A percentile compares a stretch with the other conserved stretches of the same genome.
Evolutionary conservation across 1,284 basidiomycete species (phyloP).

Genomic region (Fomes fomentarius): DNA sequence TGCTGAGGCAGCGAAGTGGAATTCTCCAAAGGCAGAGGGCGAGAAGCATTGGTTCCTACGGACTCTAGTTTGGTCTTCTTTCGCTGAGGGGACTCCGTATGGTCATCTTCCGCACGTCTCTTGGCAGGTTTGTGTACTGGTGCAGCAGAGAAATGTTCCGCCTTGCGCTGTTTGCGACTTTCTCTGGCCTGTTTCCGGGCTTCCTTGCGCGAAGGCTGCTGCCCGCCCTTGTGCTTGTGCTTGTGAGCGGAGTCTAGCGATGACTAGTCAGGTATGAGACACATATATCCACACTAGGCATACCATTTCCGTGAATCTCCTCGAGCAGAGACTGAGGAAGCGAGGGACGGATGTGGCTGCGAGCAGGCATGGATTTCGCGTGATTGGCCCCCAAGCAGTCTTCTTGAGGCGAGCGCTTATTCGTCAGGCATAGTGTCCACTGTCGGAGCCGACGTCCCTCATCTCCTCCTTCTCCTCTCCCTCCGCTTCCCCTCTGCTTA

Average conservation of each 20-base stretch:
- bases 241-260: constrained; percentile 15
- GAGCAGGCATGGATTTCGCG: constrained; percentile 28
- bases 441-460: too few relatives aligned
- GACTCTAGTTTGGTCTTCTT: constrained; percentile 45
- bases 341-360: constrained; percentile 25
- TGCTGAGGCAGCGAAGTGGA: background rate
- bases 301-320: constrained; percentile 29
- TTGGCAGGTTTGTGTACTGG: constrained; percentile 32
- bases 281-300: background rate
- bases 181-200: constrained; percentile 62
- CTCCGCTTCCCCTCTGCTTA: constrained; percentile 1
- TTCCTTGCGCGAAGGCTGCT: constrained; percentile 58
- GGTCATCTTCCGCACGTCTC: constrained; percentile 41
- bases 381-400: background rate
- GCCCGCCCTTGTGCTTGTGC: constrained; percentile 24
- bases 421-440: too few relatives aligned
- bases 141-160: constrained; percentile 49
- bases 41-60: constrained; percentile 1
- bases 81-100: constrained; percentile 42
- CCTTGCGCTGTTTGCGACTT: constrained; percentile 61
- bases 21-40: background rate
- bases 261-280: background rate
- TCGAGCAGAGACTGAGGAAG: constrained; percentile 37
- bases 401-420: constrained; percentile 11
- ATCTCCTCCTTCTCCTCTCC: too few relatives aligned